Percentiles rank a stretch among this genome's conserved stretches.
These are phyloP conservation scores for Austroboletus niveus DNA, from an alignment of 1,284 basidiomycete genomes.

Conservation along the genomic window DNA sequence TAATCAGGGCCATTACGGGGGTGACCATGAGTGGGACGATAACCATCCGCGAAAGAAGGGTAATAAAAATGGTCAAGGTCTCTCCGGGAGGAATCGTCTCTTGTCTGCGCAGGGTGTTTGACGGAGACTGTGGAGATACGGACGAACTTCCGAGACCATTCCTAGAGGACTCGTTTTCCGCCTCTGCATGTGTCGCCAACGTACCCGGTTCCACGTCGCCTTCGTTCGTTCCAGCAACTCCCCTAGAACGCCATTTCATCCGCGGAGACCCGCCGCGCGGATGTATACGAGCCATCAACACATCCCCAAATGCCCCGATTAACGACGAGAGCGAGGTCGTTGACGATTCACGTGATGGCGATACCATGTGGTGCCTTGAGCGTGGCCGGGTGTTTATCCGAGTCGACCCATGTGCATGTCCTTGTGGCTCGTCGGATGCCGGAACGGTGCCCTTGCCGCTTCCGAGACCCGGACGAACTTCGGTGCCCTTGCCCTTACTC, in stretches of 20 bases:
- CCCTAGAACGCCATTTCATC: not conserved
- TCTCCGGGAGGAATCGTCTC: constrained; percentile 53
- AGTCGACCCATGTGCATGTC: not conserved
- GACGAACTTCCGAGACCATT: not conserved
- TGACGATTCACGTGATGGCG: constrained; percentile 15
- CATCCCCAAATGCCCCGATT: constrained; percentile 40
- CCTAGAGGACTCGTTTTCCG: not conserved
- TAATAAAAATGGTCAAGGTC: constrained; percentile 77
- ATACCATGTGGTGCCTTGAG: constrained; percentile 1
- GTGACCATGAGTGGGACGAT: constrained; percentile 78
- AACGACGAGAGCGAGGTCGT: constrained; percentile 35
- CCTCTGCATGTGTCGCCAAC: constrained; percentile 6
- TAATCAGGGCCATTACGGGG: constrained; percentile 66
- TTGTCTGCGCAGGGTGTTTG: not conserved
- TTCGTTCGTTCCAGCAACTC: not conserved
- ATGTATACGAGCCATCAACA: constrained; percentile 34
- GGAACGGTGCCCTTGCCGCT: not conserved
- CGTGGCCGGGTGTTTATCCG: not conserved
- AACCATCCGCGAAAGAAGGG: constrained; percentile 81
- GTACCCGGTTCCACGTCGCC: constrained; percentile 13
- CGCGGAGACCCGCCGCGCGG: not conserved
- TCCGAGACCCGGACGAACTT: not conserved
- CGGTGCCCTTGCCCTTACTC: constrained; percentile 12
- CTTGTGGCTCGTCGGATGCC: not conserved
- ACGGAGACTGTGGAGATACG: not conserved